Evolutionary conservation across 2,329 filamentous ascomycete species (phyloP).

Genomic region (Hypomyces perniciosus): DNA sequence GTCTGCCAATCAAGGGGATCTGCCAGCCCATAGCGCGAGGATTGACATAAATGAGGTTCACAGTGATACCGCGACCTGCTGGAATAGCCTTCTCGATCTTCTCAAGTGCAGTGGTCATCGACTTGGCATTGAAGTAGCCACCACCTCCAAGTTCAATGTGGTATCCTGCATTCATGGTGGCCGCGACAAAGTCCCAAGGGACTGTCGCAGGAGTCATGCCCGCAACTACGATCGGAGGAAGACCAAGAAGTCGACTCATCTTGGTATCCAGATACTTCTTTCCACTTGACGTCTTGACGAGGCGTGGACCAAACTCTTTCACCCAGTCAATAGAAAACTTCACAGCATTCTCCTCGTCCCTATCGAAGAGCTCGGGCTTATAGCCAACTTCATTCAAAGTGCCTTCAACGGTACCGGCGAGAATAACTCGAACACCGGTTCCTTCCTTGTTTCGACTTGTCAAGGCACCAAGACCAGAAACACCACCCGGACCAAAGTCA

Average conservation of each 20-base stretch:
- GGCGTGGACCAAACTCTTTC: slow-evolving; percentile 87
- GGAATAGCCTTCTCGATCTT: slow-evolving; percentile 84
- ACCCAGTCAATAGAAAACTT: slow-evolving; percentile 97
- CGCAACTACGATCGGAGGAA: slow-evolving; percentile 83
- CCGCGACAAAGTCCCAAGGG: slow-evolving; percentile 84
- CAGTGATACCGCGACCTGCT: slow-evolving; percentile 77
- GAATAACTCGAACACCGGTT: slow-evolving; percentile 91
- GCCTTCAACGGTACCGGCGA: slow-evolving; percentile 88
- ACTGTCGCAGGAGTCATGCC: slow-evolving; percentile 92
- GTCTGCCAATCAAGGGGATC: slow-evolving; percentile 73
- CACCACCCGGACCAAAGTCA: slow-evolving; percentile 94
- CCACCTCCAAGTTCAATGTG: slow-evolving; percentile 86
- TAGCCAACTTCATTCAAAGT: slow-evolving; percentile 89
- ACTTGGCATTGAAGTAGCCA: slow-evolving; percentile 78
- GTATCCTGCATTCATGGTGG: slow-evolving; percentile 93
- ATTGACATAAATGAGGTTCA: slow-evolving; percentile 89
- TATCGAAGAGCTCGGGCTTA: slow-evolving; percentile 95
- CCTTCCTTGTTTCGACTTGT: slow-evolving; percentile 99
- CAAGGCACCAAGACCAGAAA: slow-evolving; percentile 89
- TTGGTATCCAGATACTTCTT: slow-evolving; percentile 94
- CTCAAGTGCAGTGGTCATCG: slow-evolving; percentile 73
- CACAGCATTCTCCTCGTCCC: slow-evolving; percentile 89
- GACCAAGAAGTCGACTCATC: slow-evolving; percentile 80
- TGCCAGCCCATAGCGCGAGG: slow-evolving; percentile 89
- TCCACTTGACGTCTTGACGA: slow-evolving; percentile 83